These are phyloP conservation scores for Suillus brevipes DNA, from an alignment of 768 basidiomycete genomes.

Conservation along the genomic window DNA sequence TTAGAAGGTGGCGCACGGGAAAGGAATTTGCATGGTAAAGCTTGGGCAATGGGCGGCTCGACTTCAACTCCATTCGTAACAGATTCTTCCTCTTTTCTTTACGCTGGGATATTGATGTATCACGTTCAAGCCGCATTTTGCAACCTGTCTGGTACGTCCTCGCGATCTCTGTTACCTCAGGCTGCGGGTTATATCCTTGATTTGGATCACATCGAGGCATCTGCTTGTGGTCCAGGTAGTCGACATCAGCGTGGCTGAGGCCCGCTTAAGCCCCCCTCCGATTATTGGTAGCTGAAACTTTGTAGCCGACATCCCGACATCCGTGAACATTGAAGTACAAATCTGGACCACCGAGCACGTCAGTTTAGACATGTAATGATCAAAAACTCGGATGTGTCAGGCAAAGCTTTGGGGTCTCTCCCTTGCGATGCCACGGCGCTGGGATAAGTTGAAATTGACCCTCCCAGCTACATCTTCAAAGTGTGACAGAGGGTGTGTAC, in stretches of 20 bases:
- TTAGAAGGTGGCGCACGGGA: not conserved
- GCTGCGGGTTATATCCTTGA: not conserved
- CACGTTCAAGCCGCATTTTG: not conserved
- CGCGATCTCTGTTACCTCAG: not conserved
- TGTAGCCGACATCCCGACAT: not conserved
- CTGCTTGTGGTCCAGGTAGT: not conserved
- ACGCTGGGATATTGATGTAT: not conserved
- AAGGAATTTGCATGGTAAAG: not conserved
- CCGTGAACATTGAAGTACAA: not conserved
- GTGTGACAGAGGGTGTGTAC: not conserved
- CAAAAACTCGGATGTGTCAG: not conserved
- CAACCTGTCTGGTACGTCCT: not conserved
- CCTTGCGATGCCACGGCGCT: not conserved
- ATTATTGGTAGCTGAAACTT: not conserved
- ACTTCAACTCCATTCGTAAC: not conserved
- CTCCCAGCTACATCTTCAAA: not conserved
- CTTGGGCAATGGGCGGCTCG: not conserved
- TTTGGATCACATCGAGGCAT: not conserved
- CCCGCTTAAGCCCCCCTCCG: not conserved
- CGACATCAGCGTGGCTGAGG: not conserved
- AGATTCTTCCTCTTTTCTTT: not conserved
- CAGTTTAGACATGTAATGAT: not conserved
- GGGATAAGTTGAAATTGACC: not conserved
- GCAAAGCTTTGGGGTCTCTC: not conserved
- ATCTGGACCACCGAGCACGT: not conserved